Conservation (phyloP, 805 yeast species). For the Saturnispora kantuleensis region DNA sequence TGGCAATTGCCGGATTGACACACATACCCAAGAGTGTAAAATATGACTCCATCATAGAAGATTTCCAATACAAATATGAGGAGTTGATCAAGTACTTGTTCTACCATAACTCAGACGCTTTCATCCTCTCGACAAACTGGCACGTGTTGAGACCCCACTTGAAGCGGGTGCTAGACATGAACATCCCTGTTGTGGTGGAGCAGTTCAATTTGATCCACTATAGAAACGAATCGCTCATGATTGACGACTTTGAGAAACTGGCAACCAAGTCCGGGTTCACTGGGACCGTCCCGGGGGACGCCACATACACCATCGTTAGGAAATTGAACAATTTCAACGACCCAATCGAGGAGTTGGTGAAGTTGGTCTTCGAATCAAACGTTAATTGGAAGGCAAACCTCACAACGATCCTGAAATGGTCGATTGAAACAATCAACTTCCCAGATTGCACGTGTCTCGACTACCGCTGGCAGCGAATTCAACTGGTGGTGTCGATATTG, state of each 20-base stretch:
- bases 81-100: constrained; percentile 32
- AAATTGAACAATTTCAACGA: constrained; percentile 22
- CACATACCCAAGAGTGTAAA: constrained; percentile 14
- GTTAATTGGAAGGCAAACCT: constrained; percentile 21
- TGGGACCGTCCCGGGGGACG: constrained; percentile 8
- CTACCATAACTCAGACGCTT: constrained; percentile 44
- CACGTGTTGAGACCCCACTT: constrained; percentile 38
- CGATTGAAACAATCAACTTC: constrained; percentile 16
- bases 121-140: constrained; percentile 61
- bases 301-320: constrained; percentile 16
- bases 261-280: background rate
- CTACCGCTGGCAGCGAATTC: constrained; percentile 15
- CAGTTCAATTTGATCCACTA: constrained; percentile 53
- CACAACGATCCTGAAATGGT: constrained; percentile 22
- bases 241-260: constrained; percentile 28
- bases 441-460: constrained; percentile 11
- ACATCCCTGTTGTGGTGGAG: constrained; percentile 28
- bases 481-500: constrained; percentile 20
- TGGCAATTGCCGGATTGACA: constrained; percentile 14
- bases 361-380: constrained; percentile 18
- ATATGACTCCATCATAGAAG: constrained; percentile 13
- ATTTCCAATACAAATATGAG: constrained; percentile 18
- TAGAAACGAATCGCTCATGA: constrained; percentile 62
- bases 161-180: constrained; percentile 30
- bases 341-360: constrained; percentile 14